Base-by-base conservation (phyloP, 192 early-diverging fungal species). In the Coemansia brasiliensis region DNA sequence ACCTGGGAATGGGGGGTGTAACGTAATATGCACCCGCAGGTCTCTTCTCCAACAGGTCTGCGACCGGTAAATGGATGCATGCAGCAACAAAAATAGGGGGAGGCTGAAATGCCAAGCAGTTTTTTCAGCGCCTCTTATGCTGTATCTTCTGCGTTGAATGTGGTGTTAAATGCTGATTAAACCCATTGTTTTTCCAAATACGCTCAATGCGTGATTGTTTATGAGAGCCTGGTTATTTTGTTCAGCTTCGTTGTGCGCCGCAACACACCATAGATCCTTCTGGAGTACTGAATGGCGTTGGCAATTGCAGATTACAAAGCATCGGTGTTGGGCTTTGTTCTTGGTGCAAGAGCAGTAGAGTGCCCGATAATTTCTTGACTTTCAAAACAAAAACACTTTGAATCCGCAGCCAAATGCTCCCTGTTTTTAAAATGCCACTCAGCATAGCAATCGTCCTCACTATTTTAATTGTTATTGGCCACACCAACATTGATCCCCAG, bases 91-190 rank as follows among this genome's bases (percentile, higher is more conserved):
- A 29, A 35, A 35, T 35, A 35, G 32, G 46, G 48, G 17, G 55
- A 26, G 42, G 55, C 42, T 57, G 55, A 45, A 22, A 5, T 7
- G 55, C 41, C 40, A 57, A 57, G 39, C 16, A 16, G 11, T 51
- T 32, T 11, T 13, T 10, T 6, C 5, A 42, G 26, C 49, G 49
- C 49, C 49, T 51, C 27, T 10, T 49, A 27, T 17, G 13, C 22
- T 20, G 5, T 32, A 17, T 27, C n/a, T 5, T 51, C 8, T 11
- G 32, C 8, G 29, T 51, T 51, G 49, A 25, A 51, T 27, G 26
- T 24, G 17, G 21, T 45, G 55, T 45, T 45, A 57, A 29, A 57
- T 57, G 55, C 55, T 57, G 55, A 57, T 57, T 43, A 57, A 51
- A 18, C 25, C 20, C 41, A 24, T 51, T 32, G 12, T 45, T 32